Conservation (phyloP, 2,329 filamentous ascomycete genomes). For the Grosmannia serpens region DNA sequence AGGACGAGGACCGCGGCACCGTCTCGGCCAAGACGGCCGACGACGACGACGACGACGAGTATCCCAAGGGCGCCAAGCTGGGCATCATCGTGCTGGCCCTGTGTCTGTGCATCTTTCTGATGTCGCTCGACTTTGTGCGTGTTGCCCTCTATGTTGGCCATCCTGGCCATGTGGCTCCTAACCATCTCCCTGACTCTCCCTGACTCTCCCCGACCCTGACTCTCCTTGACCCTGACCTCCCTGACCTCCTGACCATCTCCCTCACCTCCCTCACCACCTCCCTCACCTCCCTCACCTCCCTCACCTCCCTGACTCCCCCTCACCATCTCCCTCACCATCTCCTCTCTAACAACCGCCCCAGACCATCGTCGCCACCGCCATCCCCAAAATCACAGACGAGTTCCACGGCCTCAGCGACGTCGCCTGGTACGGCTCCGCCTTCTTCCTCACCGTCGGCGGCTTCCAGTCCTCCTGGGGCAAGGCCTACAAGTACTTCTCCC, state of each 20-base stretch:
- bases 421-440: constrained; percentile 48
- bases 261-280: no score
- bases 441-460: constrained; percentile 35
- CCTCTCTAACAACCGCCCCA: not conserved
- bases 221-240: no score
- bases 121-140: constrained; percentile 34
- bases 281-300: no score
- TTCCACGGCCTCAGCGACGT: constrained; percentile 40
- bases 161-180: no score
- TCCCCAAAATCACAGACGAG: constrained; percentile 43
- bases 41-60: constrained; percentile 19
- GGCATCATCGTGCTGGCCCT: constrained; percentile 34
- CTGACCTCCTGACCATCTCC: no score
- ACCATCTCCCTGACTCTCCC: constrained; percentile 35
- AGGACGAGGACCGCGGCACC: constrained; percentile 6
- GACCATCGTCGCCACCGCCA: constrained; percentile 46
- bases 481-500: constrained; percentile 38
- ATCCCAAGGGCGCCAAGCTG: constrained; percentile 27
- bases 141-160: not conserved
- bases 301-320: no score
- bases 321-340: no score
- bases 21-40: not conserved
- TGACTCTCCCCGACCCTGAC: constrained; percentile 26
- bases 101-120: constrained; percentile 35
- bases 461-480: constrained; percentile 37